These are phyloP conservation scores for Kwoniella sp. DNA, from an alignment of 768 basidiomycete species.

Conservation along the genomic window DNA sequence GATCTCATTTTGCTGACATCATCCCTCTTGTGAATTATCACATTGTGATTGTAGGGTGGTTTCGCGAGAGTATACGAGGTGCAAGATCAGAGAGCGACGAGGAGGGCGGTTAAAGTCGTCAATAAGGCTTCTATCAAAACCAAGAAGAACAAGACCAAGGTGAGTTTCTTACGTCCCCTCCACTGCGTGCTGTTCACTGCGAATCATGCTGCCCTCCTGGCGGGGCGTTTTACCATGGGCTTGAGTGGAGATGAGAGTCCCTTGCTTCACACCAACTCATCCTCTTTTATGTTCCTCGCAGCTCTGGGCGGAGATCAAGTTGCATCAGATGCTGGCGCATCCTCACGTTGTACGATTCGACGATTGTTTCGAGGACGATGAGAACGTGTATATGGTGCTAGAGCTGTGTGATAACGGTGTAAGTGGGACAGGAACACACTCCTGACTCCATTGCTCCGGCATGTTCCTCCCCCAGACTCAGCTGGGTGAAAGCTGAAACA, in stretches of 20 bases:
- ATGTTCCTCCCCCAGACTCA: not conserved
- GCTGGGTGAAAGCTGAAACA: slow-evolving; percentile 62
- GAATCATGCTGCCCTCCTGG: not conserved
- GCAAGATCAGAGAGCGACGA: slow-evolving; percentile 67
- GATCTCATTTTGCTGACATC: slow-evolving; percentile 3
- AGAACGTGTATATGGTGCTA: slow-evolving; percentile 96
- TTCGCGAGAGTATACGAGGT: slow-evolving; percentile 97
- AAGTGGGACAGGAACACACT: too few relatives aligned
- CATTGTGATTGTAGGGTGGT: slow-evolving; percentile 65
- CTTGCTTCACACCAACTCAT: too few relatives aligned
- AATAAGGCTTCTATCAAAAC: slow-evolving; percentile 89
- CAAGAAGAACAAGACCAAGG: slow-evolving; percentile 97
- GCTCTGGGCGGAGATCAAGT: slow-evolving; percentile 99
- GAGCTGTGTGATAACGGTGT: slow-evolving; percentile 86
- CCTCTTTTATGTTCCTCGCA: slow-evolving; percentile 54
- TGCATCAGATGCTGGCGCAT: slow-evolving; percentile 85
- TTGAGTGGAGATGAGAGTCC: too few relatives aligned
- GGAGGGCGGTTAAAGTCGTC: slow-evolving; percentile 89
- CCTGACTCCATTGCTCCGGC: not conserved
- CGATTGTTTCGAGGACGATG: slow-evolving; percentile 92
- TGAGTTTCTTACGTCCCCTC: slow-evolving; percentile 55
- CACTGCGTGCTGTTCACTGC: not conserved
- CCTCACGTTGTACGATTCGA: slow-evolving; percentile 90
- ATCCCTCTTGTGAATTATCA: not conserved
- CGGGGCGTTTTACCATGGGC: too few relatives aligned